Percentiles rank a stretch among this genome's conserved stretches.
Evolutionary conservation across 2,329 filamentous ascomycete genomes (phyloP).

Genomic region (Cadophora malorum): DNA sequence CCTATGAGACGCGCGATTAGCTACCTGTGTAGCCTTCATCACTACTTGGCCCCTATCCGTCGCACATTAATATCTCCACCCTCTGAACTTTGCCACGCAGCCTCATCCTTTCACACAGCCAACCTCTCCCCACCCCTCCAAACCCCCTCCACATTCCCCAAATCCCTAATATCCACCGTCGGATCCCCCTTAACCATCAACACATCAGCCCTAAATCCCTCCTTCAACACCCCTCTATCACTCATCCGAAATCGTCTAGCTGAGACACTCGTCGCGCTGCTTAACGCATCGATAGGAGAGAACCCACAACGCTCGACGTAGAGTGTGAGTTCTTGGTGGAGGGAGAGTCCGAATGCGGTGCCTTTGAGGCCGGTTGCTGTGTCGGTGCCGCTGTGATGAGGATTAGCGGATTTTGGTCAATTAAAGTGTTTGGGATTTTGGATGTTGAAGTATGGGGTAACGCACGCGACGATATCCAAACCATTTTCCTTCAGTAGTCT

Average conservation of each 20-base stretch:
- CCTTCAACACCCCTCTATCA: slow-evolving; percentile 41
- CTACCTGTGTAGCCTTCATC: too few relatives aligned
- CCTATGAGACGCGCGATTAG: too few relatives aligned
- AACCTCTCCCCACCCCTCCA: slow-evolving; percentile 38
- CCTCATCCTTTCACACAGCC: neutral
- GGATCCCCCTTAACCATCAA: slow-evolving; percentile 43
- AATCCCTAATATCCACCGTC: slow-evolving; percentile 41
- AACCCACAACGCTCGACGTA: slow-evolving; percentile 39
- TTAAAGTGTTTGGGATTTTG: too few relatives aligned
- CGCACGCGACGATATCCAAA: slow-evolving; percentile 21
- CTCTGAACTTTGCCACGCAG: too few relatives aligned
- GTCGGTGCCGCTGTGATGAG: slow-evolving; percentile 22
- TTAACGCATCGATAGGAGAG: slow-evolving; percentile 40
- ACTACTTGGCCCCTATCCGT: too few relatives aligned
- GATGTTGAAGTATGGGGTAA: too few relatives aligned
- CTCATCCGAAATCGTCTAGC: slow-evolving; percentile 33
- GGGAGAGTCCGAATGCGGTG: slow-evolving; percentile 25
- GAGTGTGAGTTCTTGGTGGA: slow-evolving; percentile 43
- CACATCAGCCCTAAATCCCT: slow-evolving; percentile 42
- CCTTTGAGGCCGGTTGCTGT: slow-evolving; percentile 15
- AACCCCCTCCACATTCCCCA: slow-evolving; percentile 38
- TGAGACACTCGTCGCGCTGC: slow-evolving; percentile 38
- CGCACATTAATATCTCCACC: too few relatives aligned
- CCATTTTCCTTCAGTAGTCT: slow-evolving; percentile 16
- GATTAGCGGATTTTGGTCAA: too few relatives aligned